These are phyloP conservation scores for Penicillium paneum DNA, from an alignment of 2,329 filamentous ascomycete genomes.

Conservation along the genomic window DNA sequence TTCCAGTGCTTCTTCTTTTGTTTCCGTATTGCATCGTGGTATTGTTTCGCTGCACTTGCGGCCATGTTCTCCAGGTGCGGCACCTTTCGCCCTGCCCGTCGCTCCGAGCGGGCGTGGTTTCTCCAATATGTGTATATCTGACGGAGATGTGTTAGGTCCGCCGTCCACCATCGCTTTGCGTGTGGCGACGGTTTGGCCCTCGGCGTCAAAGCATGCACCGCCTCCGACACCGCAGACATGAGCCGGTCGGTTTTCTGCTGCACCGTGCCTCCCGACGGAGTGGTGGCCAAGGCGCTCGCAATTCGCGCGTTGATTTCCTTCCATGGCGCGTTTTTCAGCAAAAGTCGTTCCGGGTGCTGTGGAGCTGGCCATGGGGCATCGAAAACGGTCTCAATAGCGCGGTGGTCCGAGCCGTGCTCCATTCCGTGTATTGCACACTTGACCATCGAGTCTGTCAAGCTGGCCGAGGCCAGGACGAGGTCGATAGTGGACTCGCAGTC, in stretches of 20 bases:
- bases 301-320: slow-evolving; percentile 23
- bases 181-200: slow-evolving; percentile 20
- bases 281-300: slow-evolving; percentile 5
- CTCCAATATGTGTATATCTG: slow-evolving; percentile 16
- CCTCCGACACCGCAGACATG: slow-evolving; percentile 7
- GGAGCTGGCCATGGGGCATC: slow-evolving; percentile 14
- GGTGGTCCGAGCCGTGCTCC: slow-evolving; percentile 30
- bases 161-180: slow-evolving; percentile 23
- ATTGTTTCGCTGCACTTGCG: slow-evolving; percentile 15
- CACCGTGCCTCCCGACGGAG: slow-evolving; percentile 11
- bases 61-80: slow-evolving; percentile 27
- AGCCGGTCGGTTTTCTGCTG: slow-evolving; percentile 21
- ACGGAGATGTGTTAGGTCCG: slow-evolving; percentile 18
- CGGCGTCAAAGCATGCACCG: slow-evolving; percentile 14
- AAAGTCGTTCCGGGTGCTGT: slow-evolving; percentile 15
- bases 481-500: slow-evolving; percentile 22
- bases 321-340: slow-evolving; percentile 23
- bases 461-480: slow-evolving; percentile 18
- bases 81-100: slow-evolving; percentile 13
- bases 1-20: slow-evolving; percentile 28
- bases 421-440: slow-evolving; percentile 18
- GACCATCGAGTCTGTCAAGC: slow-evolving; percentile 13
- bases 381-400: slow-evolving; percentile 31
- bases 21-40: slow-evolving; percentile 16
- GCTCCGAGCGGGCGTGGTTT: slow-evolving; percentile 13